phyloP scores from a whole-genome alignment of 2,329 filamentous ascomycete genomes.

The Purpureocillium lavendulum region DNA sequence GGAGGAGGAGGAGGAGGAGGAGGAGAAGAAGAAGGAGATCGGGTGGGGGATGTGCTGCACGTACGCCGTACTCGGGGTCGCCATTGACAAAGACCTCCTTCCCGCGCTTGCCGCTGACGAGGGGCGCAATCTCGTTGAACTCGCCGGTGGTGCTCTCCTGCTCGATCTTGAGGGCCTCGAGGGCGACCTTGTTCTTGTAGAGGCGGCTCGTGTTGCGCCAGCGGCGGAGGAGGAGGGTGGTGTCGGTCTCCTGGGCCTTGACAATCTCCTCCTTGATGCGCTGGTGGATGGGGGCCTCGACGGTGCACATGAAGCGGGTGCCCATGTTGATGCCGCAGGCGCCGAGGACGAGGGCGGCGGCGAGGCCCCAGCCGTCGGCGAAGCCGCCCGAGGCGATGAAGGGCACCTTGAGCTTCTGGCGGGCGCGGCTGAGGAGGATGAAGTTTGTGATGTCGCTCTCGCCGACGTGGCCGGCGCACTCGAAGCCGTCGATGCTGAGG shows the following conservation, averaged over 20 bases:
- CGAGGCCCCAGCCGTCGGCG: conserved; percentile 86
- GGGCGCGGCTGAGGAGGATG: conserved; percentile 75
- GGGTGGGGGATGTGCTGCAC: conserved; percentile 22
- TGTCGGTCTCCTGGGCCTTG: conserved; percentile 80
- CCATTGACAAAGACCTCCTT: conserved; percentile 88
- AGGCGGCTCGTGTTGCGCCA: conserved; percentile 91
- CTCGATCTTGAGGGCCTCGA: conserved; percentile 76
- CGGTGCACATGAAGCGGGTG: conserved; percentile 92
- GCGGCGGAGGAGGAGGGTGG: conserved; percentile 73
- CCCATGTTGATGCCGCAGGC: conserved; percentile 98
- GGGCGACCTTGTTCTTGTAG: conserved; percentile 83
- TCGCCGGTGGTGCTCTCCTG: conserved; percentile 73
- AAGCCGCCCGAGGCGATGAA: conserved; percentile 97
- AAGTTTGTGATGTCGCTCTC: conserved; percentile 86
- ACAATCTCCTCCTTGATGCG: conserved; percentile 96
- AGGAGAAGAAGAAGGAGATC: conserved; percentile 1
- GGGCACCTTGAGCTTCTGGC: conserved; percentile 75
- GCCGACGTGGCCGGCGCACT: conserved; percentile 86
- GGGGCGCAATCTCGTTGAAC: conserved; percentile 80
- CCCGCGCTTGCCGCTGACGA: conserved; percentile 84
- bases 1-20: conserved; percentile 11
- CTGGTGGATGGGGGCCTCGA: conserved; percentile 83
- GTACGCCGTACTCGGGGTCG: conserved; percentile 81
- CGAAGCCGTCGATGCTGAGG: conserved; percentile 92
- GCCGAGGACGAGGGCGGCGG: conserved; percentile 80